Percentiles rank a stretch among this genome's conserved stretches.
Conservation (phyloP, 345 rosid genomes). For the Nasturtium officinale region DNA sequence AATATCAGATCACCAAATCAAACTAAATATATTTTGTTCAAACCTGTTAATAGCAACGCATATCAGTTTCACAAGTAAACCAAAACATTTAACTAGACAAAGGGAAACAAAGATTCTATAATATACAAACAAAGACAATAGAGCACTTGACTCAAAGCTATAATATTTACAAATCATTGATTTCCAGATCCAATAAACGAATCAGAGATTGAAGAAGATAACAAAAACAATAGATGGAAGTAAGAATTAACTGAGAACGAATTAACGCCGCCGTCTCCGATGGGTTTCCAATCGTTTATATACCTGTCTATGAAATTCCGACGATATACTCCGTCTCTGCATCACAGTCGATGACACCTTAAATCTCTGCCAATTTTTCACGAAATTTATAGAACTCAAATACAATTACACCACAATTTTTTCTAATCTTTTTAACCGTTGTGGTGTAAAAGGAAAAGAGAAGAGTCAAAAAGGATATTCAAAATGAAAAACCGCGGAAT, state of each 20-base stretch:
- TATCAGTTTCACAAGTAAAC: slow-evolving; percentile 22
- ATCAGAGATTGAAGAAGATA: background rate
- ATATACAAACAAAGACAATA: background rate
- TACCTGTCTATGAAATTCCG: slow-evolving; percentile 9
- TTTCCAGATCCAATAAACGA: slow-evolving; percentile 29
- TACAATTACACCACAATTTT: background rate
- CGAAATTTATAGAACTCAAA: slow-evolving; percentile 1
- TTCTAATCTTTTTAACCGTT: slow-evolving; percentile 10
- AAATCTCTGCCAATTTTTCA: slow-evolving; percentile 4
- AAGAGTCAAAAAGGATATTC: slow-evolving; percentile 31
- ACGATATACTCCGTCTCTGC: slow-evolving; percentile 38
- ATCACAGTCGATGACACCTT: slow-evolving; percentile 29
- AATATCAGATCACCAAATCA: slow-evolving; percentile 21
- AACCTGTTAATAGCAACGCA: slow-evolving; percentile 14
- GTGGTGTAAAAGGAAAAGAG: slow-evolving; percentile 18
- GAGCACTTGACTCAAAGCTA: background rate
- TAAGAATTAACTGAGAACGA: slow-evolving; percentile 20
- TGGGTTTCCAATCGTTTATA: slow-evolving; percentile 11
- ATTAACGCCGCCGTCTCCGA: slow-evolving; percentile 32
- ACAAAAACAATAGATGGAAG: background rate
- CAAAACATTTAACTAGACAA: background rate
- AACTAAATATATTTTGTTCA: background rate
- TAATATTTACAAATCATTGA: background rate
- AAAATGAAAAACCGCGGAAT: slow-evolving; percentile 37
- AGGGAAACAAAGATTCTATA: background rate